Evolutionary conservation across 2,329 filamentous ascomycete genomes (phyloP), one percentile per base, ranked within the genome.

Genomic region (Cytospora mali): DNA sequence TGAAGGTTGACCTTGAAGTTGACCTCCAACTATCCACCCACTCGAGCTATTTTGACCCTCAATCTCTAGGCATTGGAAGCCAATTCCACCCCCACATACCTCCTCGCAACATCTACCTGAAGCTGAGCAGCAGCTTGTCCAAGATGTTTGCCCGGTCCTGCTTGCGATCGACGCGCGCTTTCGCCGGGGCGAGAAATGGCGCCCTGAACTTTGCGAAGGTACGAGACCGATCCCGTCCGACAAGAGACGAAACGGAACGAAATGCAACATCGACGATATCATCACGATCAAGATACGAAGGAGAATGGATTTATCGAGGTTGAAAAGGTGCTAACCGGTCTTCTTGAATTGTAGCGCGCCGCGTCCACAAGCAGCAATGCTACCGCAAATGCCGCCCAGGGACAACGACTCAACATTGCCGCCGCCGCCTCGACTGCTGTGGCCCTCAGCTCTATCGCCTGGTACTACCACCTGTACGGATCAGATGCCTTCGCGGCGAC

Each of bases 391-490:
- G 83, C 86, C 77, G 83, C 88, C 76, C 86, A 89, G 75, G 88
- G 89, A 80, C 35, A 35, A 48, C 55, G 64, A 56, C 84, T 95
- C 78, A 97, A 94, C 80, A 84, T 93, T 73, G 90, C 93, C 76
- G 92, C 92, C 75, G 86, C 88, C 73, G 91, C 91, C 75, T 93
- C 95, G 71, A 97, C 93, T 71, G 87, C 90, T 72, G 85, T 93
- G 75, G 92, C 94, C 72, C 83, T 92, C 79, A 93, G 93, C 73
- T 94, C 94, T 70, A 88, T 94, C 74, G 93, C 92, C 72, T 98
- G 93, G 93, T 98, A 97, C 83, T 96, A 94, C 79, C 92, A 97
- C 80, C 88, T 96, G 72, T 98, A 96, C 80, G 95, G 93, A 74
- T 87, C 91, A 72, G 88, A 90, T 72, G 90, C 91, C 67, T 87